Base-by-base conservation (phyloP, 306 rosid genomes). In the Geum urbanum region DNA sequence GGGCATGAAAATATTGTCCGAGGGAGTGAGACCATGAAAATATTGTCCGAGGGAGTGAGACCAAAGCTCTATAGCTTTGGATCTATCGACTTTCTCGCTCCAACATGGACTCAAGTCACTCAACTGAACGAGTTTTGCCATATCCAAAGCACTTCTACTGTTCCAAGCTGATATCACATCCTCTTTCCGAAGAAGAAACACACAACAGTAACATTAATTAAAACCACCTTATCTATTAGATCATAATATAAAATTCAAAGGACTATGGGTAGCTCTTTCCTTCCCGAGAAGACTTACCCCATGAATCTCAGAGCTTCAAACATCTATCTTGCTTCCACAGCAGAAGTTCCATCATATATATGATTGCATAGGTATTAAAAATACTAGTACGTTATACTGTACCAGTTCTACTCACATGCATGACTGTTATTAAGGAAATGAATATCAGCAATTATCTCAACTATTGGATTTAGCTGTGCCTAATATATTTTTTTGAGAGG, bases 251-350 rank as follows among this genome's bases (percentile, higher is more conserved):
- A 5, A 16, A 50, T 53, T 11, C n/a, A 14, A 53, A 67, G n/a
- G 52, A 27, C 37, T 18, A 2, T 32, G 2, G 37, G 4, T 32
- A 20, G 56, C 70, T 67, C 35, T 76, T 79, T 74, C 75, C 76
- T 79, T 67, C 79, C 76, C 86, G 64, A 88, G 74, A 63, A 69
- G 57, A 69, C 53, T 32, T 32, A 64, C 69, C 71, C 54, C 58
- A 72, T 47, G 54, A 63, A 66, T 59, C 50, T 65, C 58, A 73
- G 52, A 68, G 41, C 53, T 56, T 55, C 71, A 66, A 76, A 69
- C 66, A 73, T 63, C 71, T 73, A 71, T 67, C 69, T 74, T 64
- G 41, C 78, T 54, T 71, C 62, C 41, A 70, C 70, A n/a, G 27
- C 22, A 63, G 71, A 63, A 69, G 32, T 19, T 53, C 44, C 45